Evolutionary conservation across 1,284 basidiomycete genomes (phyloP).

Genomic region (Coniophora puteana): DNA sequence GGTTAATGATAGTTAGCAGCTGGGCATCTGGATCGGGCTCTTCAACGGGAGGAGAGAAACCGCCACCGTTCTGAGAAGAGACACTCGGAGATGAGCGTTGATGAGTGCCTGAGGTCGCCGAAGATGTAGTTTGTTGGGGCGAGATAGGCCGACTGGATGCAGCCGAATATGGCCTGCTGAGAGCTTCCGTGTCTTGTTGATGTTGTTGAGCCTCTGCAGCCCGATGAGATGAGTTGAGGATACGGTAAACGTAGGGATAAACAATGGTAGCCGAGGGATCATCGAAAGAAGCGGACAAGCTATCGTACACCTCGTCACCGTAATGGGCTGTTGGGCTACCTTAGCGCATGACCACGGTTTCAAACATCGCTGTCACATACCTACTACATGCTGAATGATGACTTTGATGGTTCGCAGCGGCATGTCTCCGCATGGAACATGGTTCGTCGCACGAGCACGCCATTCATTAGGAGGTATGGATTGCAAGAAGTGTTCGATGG

Average conservation of each 20-base stretch:
- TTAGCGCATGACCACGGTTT: constrained; percentile 11
- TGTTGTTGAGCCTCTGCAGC: constrained; percentile 37
- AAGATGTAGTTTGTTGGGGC: constrained; percentile 55
- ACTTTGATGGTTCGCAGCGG: constrained; percentile 97
- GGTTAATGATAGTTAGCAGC: constrained; percentile 80
- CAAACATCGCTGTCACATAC: constrained; percentile 45
- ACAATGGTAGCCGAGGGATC: constrained; percentile 82
- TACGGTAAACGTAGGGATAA: constrained; percentile 83
- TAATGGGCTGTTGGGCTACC: constrained; percentile 60
- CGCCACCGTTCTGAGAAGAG: constrained; percentile 50
- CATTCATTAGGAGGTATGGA: constrained; percentile 95
- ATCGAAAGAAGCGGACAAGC: constrained; percentile 74
- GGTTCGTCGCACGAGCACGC: constrained; percentile 86
- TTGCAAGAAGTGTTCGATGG: constrained; percentile 93
- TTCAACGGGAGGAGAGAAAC: constrained; percentile 49
- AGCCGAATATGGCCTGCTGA: constrained; percentile 48
- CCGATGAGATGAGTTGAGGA: constrained; percentile 66
- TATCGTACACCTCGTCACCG: constrained; percentile 76
- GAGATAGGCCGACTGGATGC: constrained; percentile 61
- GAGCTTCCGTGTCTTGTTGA: constrained; percentile 35
- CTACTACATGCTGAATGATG: constrained; percentile 92
- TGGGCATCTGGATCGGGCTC: constrained; percentile 81
- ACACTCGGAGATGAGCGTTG: constrained; percentile 63
- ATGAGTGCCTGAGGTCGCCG: constrained; percentile 47
- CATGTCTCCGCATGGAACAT: constrained; percentile 94